Base-by-base conservation (phyloP, 2,329 filamentous ascomycete species). In the Microsporum audouinii region DNA sequence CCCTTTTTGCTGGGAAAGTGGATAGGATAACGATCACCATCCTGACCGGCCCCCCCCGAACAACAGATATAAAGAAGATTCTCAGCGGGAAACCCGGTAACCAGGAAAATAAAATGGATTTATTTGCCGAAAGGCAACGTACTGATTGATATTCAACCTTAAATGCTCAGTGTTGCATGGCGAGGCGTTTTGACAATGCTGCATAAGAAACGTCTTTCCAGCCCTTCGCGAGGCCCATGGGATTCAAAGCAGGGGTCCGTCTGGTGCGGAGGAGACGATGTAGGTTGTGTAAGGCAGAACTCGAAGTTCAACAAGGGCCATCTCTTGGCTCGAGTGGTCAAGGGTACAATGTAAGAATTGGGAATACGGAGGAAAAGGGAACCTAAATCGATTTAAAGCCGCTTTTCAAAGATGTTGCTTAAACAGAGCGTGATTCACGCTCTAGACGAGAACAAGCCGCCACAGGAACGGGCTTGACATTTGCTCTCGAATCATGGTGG, bases 121-220 rank as follows among this genome's bases (percentile, higher is more conserved):
- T 36, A 55, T 27, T 55, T 55, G 29, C 31, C 51, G 31, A 36
- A 23, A 55, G 33, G 7, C 31, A 55, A 31, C 29, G 6, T 55
- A 31, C 14, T 23, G 51, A 55, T 36, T 55, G 51, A 55, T 23
- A 23, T 23, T 53, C 51, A 55, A 55, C 51, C 51, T 55, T 55
- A 55, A 23, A 55, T 17, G 31, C 51, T 55, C 51, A 12, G 51
- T 36, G 10, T 43, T 55, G 51, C 51, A 55, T 55, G 51, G 51
- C 51, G 51, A 55, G 51, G 51, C 51, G 51, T 55, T 55, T 55
- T 55, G 51, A 17, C 51, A 31, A 34, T 17, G n/a, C 29, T 55
- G 51, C 51, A 55, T 23, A 31, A 55, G 12, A 38, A 55, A 55
- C 51, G 51, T 55, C 51, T 55, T 55, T 55, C 51, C 36, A 12